These are phyloP conservation scores for Escovopsis weberi DNA, from an alignment of 2,329 filamentous ascomycete genomes.

Conservation along the genomic window DNA sequence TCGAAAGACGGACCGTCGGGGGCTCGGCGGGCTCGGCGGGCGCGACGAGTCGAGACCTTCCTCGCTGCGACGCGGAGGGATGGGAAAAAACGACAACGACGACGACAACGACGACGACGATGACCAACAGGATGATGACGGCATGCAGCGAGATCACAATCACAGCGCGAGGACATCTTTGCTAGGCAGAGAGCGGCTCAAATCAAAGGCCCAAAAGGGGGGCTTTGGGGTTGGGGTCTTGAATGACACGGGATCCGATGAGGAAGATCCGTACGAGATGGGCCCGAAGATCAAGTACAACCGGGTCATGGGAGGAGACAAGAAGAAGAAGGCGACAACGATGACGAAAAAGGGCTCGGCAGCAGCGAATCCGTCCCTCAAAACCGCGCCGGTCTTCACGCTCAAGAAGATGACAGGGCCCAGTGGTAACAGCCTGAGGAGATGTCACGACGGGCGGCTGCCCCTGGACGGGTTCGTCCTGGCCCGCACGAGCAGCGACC, in stretches of 20 bases:
- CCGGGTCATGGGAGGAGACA: conserved; percentile 64
- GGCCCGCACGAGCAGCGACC: conserved; percentile 33
- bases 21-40: conserved; percentile 54
- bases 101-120: conserved; percentile 33
- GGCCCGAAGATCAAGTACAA: conserved; percentile 86
- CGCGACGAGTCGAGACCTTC: conserved; percentile 39
- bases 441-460: conserved; percentile 71
- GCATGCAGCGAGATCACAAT: neutral
- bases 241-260: conserved; percentile 88
- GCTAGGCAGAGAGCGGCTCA: conserved; percentile 31
- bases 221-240: conserved; percentile 79
- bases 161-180: conserved; percentile 7
- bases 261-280: conserved; percentile 87
- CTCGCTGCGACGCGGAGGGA: conserved; percentile 15
- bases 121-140: conserved; percentile 4
- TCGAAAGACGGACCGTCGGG: conserved; percentile 54
- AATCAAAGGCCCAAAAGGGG: conserved; percentile 35
- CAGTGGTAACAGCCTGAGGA: conserved; percentile 25
- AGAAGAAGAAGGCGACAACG: conserved; percentile 50
- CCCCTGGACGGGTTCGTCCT: conserved; percentile 72
- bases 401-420: conserved; percentile 34
- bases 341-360: conserved; percentile 29
- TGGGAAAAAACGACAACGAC: conserved; percentile 13
- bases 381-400: conserved; percentile 58
- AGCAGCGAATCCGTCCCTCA: conserved; percentile 48